Evolutionary conservation across 2,329 filamentous ascomycete species (phyloP).

Genomic region (Fusarium sp.): DNA sequence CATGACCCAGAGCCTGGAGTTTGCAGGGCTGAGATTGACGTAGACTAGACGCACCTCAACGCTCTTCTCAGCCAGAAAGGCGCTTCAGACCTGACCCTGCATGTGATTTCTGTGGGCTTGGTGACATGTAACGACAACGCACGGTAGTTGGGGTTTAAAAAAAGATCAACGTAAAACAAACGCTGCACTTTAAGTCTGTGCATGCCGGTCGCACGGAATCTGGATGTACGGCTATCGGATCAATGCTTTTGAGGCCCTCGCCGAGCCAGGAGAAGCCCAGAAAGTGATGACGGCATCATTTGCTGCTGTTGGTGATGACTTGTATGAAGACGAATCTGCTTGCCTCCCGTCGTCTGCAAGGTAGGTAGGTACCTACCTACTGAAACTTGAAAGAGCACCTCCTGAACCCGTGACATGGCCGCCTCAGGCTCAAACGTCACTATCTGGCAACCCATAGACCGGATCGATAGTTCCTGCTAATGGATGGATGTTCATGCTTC

Average conservation of each 20-base stretch:
- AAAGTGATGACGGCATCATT: constrained; percentile 9
- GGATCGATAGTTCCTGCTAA: neutral
- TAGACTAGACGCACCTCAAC: constrained; percentile 10
- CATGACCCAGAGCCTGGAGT: constrained; percentile 13
- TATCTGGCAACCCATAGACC: neutral
- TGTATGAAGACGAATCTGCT: neutral
- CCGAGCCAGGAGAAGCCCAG: neutral
- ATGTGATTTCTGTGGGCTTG: constrained; percentile 13
- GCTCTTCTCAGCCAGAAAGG: constrained; percentile 1
- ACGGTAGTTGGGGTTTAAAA: constrained; percentile 1
- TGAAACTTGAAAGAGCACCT: neutral
- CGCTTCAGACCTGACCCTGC: constrained; percentile 6
- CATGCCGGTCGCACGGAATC: constrained; percentile 19
- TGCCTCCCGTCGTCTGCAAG: neutral
- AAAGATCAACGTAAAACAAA: constrained; percentile 10
- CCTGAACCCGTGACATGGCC: neutral
- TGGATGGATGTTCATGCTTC: neutral
- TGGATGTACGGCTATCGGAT: neutral
- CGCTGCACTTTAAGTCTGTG: constrained; percentile 20
- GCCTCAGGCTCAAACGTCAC: neutral
- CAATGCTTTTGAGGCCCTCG: constrained; percentile 4
- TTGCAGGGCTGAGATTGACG: constrained; percentile 19
- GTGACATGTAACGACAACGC: constrained; percentile 4
- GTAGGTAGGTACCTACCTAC: neutral
- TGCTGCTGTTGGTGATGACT: neutral